Percentiles rank a stretch among this genome's conserved stretches.
Evolutionary conservation across 2,329 filamentous ascomycete genomes (phyloP).

Genomic region (Emergomyces orientalis): DNA sequence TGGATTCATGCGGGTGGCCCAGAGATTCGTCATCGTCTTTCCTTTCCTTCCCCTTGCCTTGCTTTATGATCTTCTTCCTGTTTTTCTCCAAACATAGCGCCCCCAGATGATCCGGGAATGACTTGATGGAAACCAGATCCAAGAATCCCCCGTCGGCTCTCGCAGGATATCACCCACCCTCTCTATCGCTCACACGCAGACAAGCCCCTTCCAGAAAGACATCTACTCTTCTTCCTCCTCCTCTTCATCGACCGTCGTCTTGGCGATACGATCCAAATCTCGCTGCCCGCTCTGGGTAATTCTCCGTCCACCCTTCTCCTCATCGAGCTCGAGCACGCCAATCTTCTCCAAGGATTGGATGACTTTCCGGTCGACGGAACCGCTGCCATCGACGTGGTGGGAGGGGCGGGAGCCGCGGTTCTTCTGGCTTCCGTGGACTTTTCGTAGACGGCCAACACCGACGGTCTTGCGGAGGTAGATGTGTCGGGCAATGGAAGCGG

Average conservation of each 20-base stretch:
- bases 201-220: background rate
- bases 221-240: slow-evolving; percentile 30
- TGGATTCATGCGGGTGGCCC: slow-evolving; percentile 1
- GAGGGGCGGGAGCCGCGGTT: slow-evolving; percentile 89
- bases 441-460: slow-evolving; percentile 93
- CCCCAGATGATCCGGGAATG: background rate
- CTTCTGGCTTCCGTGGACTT: slow-evolving; percentile 92
- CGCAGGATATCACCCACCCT: background rate
- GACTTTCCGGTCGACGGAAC: slow-evolving; percentile 94
- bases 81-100: background rate
- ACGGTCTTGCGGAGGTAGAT: slow-evolving; percentile 99
- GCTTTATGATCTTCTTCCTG: background rate
- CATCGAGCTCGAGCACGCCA: slow-evolving; percentile 91
- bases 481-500: slow-evolving; percentile 91
- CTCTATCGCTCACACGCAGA: background rate
- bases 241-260: slow-evolving; percentile 52
- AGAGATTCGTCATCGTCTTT: background rate
- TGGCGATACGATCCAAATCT: slow-evolving; percentile 93
- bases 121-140: slow-evolving; percentile 2
- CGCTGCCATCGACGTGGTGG: slow-evolving; percentile 91
- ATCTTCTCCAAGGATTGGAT: slow-evolving; percentile 99
- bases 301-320: slow-evolving; percentile 96
- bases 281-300: slow-evolving; percentile 98
- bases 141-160: background rate
- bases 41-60: background rate